These are phyloP conservation scores for Gynochthodes officinalis DNA, from an alignment of 257 asterid genomes.

Conservation along the genomic window DNA sequence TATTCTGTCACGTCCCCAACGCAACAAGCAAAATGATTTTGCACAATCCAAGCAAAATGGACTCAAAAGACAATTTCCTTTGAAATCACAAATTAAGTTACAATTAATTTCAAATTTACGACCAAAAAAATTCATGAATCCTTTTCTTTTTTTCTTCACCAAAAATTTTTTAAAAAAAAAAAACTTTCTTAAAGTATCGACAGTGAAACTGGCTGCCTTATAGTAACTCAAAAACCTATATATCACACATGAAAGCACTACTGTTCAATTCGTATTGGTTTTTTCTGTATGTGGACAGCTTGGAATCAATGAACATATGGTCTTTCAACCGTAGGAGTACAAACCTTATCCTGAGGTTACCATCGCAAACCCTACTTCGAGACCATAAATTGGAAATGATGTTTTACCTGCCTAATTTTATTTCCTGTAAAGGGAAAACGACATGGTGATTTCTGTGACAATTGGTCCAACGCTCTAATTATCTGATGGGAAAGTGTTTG, in stretches of 20 bases:
- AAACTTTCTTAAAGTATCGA: too few relatives aligned
- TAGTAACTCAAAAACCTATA: too few relatives aligned
- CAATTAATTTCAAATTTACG: not conserved
- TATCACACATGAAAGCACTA: too few relatives aligned
- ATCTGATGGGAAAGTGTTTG: slow-evolving; percentile 23
- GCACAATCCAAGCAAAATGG: not conserved
- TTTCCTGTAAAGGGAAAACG: not conserved
- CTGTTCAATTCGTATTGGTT: too few relatives aligned
- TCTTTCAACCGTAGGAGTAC: not conserved
- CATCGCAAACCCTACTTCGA: not conserved
- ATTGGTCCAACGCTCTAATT: slow-evolving; percentile 19
- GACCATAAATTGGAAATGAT: slow-evolving; percentile 20
- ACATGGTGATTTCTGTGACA: not conserved
- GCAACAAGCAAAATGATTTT: not conserved
- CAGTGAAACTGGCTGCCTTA: too few relatives aligned
- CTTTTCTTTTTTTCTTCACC: not conserved
- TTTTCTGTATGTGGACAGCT: too few relatives aligned
- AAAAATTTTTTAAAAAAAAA: too few relatives aligned
- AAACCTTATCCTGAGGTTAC: not conserved
- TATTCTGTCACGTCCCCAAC: not conserved
- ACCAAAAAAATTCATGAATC: too few relatives aligned
- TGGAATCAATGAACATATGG: not conserved
- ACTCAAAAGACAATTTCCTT: not conserved
- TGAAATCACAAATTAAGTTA: not conserved
- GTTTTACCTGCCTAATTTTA: slow-evolving; percentile 20